Percentiles rank a stretch among this genome's conserved stretches.
phyloP scores from a whole-genome alignment of 2,329 filamentous ascomycete genomes.

The Diplodia corticola region DNA sequence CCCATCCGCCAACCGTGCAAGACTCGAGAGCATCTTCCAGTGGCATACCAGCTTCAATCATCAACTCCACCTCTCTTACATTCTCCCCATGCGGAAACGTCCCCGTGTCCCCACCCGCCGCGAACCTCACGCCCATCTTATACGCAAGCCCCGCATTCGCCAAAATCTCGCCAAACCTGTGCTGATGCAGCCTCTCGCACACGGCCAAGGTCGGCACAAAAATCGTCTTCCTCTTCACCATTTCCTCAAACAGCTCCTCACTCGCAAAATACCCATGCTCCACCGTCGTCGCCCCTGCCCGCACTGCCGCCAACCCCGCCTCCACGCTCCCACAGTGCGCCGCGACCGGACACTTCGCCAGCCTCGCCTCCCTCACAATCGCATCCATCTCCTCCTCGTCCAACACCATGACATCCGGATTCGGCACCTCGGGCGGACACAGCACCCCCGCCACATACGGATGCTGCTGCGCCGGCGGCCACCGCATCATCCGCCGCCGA shows the following conservation, averaged over 20 bases:
- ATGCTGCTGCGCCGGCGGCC: slow-evolving; percentile 29
- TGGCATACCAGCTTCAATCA: slow-evolving; percentile 54
- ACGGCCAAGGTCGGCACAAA: slow-evolving; percentile 57
- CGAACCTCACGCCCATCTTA: slow-evolving; percentile 23
- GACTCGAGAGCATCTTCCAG: slow-evolving; percentile 53
- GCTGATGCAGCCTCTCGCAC: slow-evolving; percentile 35
- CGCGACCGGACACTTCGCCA: slow-evolving; percentile 31
- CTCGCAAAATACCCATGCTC: slow-evolving; percentile 32
- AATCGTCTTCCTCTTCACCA: slow-evolving; percentile 49
- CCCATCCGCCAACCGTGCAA: slow-evolving; percentile 56
- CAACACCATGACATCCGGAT: slow-evolving; percentile 24
- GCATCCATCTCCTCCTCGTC: slow-evolving; percentile 30
- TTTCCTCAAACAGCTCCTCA: slow-evolving; percentile 44
- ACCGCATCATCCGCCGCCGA: slow-evolving; percentile 32
- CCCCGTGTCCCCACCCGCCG: slow-evolving; percentile 25
- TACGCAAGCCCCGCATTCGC: slow-evolving; percentile 44
- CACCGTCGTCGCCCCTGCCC: slow-evolving; percentile 35
- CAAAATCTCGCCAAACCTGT: slow-evolving; percentile 23
- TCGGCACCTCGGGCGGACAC: slow-evolving; percentile 12
- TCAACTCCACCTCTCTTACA: slow-evolving; percentile 55
- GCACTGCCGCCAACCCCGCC: slow-evolving; percentile 34
- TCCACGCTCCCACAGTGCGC: slow-evolving; percentile 33
- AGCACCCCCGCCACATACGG: slow-evolving; percentile 26
- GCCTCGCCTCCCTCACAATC: slow-evolving; percentile 33
- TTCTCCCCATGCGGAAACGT: slow-evolving; percentile 56